A percentile compares a stretch with the other conserved stretches of the same genome.
These are phyloP conservation scores for Periconia sp. DNA, from an alignment of 2,329 filamentous ascomycete genomes.

Conservation along the genomic window DNA sequence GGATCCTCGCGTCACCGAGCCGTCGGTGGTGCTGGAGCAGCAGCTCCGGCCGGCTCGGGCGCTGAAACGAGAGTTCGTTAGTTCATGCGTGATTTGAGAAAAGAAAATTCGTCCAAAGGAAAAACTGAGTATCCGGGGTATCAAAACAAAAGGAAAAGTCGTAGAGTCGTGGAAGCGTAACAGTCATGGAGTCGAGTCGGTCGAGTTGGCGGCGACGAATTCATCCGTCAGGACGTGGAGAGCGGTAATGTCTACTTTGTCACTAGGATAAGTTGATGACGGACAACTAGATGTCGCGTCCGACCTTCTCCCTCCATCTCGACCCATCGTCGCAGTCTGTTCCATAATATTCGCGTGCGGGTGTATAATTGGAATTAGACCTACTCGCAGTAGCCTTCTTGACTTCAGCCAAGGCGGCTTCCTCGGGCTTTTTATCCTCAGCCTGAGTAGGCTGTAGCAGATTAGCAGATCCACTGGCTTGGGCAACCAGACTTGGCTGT, in stretches of 20 bases:
- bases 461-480: too few relatives aligned
- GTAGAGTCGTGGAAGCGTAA: background rate
- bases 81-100: constrained; percentile 21
- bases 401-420: constrained; percentile 35
- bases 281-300: constrained; percentile 16
- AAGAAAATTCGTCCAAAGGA: constrained; percentile 11
- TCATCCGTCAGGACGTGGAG: background rate
- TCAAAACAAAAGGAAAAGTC: constrained; percentile 2
- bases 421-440: constrained; percentile 35
- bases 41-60: constrained; percentile 40
- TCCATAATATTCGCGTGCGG: constrained; percentile 8
- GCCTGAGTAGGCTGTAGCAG: constrained; percentile 19
- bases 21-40: constrained; percentile 35
- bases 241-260: too few relatives aligned
- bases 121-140: background rate
- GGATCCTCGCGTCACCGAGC: too few relatives aligned
- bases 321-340: constrained; percentile 22
- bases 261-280: constrained; percentile 14
- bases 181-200: too few relatives aligned
- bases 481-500: too few relatives aligned
- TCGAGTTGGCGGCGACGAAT: background rate
- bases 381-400: constrained; percentile 44
- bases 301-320: constrained; percentile 28
- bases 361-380: constrained; percentile 25
- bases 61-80: constrained; percentile 30